A percentile compares a stretch with the other conserved stretches of the same genome.
Evolutionary conservation across 441 rosid species (phyloP).

Genomic region (Metrosideros polymorpha): DNA sequence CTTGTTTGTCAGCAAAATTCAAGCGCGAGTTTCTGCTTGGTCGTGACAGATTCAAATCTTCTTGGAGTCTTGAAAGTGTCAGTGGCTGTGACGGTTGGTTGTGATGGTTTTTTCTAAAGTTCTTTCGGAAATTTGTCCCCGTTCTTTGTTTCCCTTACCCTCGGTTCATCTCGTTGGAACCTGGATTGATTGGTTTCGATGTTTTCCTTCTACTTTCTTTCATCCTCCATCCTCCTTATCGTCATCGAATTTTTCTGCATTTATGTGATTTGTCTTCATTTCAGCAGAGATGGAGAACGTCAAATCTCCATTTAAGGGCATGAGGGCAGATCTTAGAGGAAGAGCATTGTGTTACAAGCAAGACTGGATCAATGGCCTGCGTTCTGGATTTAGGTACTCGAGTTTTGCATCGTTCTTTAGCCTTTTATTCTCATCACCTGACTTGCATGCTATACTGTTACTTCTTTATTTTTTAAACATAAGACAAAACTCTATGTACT

Average conservation of each 20-base stretch:
- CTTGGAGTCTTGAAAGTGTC: neutral
- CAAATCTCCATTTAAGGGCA: conserved; percentile 30
- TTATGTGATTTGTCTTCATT: neutral
- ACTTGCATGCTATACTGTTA: neutral
- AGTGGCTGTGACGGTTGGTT: neutral
- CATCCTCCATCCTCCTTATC: neutral
- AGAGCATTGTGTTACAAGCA: conserved; percentile 28
- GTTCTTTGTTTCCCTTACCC: neutral
- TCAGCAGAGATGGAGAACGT: conserved; percentile 28
- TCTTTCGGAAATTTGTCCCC: neutral
- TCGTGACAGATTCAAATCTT: neutral
- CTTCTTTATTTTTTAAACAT: too few relatives aligned
- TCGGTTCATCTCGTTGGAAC: neutral
- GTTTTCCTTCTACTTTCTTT: neutral
- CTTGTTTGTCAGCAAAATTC: neutral
- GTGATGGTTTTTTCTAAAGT: neutral
- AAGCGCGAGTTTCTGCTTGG: neutral
- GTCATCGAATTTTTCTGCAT: neutral
- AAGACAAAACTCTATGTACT: too few relatives aligned
- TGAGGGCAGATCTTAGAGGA: conserved; percentile 25
- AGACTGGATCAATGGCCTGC: conserved; percentile 33
- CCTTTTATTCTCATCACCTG: neutral
- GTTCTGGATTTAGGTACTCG: conserved; percentile 26
- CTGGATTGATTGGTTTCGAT: neutral
- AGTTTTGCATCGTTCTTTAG: neutral